Conservation (phyloP, 345 rosid genomes). For the Brassica cretica region DNA sequence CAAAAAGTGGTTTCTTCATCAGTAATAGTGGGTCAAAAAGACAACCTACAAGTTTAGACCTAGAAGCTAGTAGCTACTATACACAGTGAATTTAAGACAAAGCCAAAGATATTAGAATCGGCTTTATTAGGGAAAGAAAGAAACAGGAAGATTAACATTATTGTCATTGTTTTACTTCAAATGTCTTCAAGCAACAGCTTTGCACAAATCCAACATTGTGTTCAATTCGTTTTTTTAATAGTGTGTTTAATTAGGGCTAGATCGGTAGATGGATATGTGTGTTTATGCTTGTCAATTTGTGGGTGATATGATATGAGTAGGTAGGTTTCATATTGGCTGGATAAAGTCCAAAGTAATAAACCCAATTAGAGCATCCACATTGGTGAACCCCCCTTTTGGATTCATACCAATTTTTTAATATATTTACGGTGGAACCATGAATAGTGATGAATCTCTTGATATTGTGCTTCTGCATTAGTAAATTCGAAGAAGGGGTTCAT, state of each 20-base stretch:
- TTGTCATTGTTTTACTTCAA: constrained; percentile 22
- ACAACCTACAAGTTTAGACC: constrained; percentile 9
- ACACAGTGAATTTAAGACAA: constrained; percentile 1
- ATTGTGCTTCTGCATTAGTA: too few relatives aligned
- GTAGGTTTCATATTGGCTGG: constrained; percentile 8
- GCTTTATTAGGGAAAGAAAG: constrained; percentile 6
- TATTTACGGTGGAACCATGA: too few relatives aligned
- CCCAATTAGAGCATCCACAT: background rate
- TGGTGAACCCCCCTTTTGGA: too few relatives aligned
- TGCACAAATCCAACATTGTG: background rate
- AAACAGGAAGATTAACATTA: constrained; percentile 13
- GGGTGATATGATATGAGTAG: background rate
- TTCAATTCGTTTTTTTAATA: too few relatives aligned
- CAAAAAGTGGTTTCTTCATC: constrained; percentile 34
- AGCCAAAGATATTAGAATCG: constrained; percentile 29
- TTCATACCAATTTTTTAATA: too few relatives aligned
- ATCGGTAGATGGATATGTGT: constrained; percentile 7
- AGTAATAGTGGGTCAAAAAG: constrained; percentile 32
- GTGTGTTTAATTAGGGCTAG: constrained; percentile 15
- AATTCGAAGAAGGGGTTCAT: too few relatives aligned
- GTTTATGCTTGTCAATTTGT: background rate
- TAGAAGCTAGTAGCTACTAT: constrained; percentile 15
- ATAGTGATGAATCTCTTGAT: too few relatives aligned
- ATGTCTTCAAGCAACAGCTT: background rate
- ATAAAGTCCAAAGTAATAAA: constrained; percentile 7